Conservation (phyloP, 805 yeast genomes). For the Metschnikowia chrysomelidarum region DNA sequence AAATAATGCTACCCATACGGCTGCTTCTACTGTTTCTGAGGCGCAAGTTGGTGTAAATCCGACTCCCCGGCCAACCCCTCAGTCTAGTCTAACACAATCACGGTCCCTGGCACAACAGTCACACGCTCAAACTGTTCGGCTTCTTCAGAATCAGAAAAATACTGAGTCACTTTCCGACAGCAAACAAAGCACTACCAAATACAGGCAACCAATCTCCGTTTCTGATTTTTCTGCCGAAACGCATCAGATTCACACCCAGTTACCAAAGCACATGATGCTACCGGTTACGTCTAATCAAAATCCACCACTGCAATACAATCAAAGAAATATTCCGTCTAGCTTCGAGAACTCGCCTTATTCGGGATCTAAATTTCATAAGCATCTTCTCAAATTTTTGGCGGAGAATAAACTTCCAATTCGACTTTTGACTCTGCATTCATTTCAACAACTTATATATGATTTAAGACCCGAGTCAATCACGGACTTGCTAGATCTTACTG, state of each 20-base stretch:
- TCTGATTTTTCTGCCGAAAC: slow-evolving; percentile 1
- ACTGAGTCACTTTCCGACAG: slow-evolving; percentile 6
- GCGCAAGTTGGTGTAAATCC: slow-evolving; percentile 2
- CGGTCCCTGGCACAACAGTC: slow-evolving; percentile 3
- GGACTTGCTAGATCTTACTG: slow-evolving; percentile 47
- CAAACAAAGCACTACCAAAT: slow-evolving; percentile 5
- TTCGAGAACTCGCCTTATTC: slow-evolving; percentile 45
- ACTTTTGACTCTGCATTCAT: slow-evolving; percentile 48
- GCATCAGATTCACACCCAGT: slow-evolving; percentile 6
- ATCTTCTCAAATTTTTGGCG: slow-evolving; percentile 47
- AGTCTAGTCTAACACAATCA: slow-evolving; percentile 4
- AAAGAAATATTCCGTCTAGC: slow-evolving; percentile 7
- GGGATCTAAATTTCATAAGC: slow-evolving; percentile 47
- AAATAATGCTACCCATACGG: neutral
- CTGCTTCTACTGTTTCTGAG: neutral
- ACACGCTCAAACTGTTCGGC: slow-evolving; percentile 6
- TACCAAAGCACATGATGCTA: slow-evolving; percentile 1
- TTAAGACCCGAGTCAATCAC: slow-evolving; percentile 46
- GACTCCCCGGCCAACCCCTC: slow-evolving; percentile 8
- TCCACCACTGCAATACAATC: slow-evolving; percentile 7
- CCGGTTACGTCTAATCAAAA: neutral
- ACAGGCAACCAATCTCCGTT: slow-evolving; percentile 4
- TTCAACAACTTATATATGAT: slow-evolving; percentile 51
- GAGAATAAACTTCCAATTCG: slow-evolving; percentile 52
- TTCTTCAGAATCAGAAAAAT: slow-evolving; percentile 3